Base-by-base conservation (phyloP, 2,329 filamentous ascomycete species). In the Ophiosphaerella narmari region DNA sequence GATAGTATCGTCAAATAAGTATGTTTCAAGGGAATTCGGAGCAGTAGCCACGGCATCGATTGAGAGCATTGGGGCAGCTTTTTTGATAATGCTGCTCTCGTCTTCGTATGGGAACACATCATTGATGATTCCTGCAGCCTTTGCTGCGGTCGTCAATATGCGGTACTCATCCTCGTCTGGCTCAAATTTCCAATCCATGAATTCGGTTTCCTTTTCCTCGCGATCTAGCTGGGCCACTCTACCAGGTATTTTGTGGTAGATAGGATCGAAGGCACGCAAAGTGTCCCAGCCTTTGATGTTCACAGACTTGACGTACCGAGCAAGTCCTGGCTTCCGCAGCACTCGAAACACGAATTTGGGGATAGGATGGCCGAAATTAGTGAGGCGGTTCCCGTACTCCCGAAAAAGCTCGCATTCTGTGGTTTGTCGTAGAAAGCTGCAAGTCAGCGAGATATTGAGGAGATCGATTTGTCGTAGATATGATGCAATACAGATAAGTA, bases 381-480 rank as follows among this genome's bases (percentile, higher is more conserved):
- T 21, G 7, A 21, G 24, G 8, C 21, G 24, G 16, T 57, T 52
- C 6, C 24, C 43, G 38, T 53, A 58, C 18, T 59, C 56, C 9
- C 54, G 50, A 29, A 49, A 59, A 11, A 59, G 48, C 32, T 56
- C 54, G 11, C 54, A 37, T 37, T 61, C 48, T 23, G 48, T 55
- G 2, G 37, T 24, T 7, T 14, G 29, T 9, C 45, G 44, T 6
- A 63, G 36, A 24, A 37, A 38, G 36, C 52, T 58, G 40, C 48
- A 60, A 4, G 42, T 43, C 4, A 58, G 45, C 2, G 58, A 43
- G 2, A 60, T 16, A 33, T 61, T 61, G 18, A 58, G 41, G 1
- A 61, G 36, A 40, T 61, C 58, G 5, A 50, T 41, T 21, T 55
- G 46, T 5, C 34, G 32, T 16, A 63, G 46, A 13, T 46, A 26